Conservation (phyloP, 2,329 filamentous ascomycete genomes). For the Fusarium lyarnte region DNA sequence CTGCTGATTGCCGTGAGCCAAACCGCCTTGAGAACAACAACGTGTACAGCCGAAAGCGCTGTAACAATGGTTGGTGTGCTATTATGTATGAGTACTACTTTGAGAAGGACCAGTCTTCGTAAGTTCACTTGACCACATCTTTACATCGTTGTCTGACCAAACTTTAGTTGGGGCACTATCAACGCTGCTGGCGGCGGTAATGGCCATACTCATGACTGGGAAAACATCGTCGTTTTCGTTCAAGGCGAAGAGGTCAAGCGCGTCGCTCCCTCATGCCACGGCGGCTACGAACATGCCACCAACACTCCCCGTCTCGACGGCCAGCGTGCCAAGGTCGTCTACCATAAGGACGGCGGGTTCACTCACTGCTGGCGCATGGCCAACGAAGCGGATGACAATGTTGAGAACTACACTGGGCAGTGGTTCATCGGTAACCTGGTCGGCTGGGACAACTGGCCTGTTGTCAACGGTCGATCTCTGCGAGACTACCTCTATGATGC, state of each 20-base stretch:
- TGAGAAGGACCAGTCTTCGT: constrained; percentile 19
- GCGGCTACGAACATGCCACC: constrained; percentile 9
- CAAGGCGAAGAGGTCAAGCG: constrained; percentile 25
- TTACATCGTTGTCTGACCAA: not conserved
- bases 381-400: constrained; percentile 30
- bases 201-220: constrained; percentile 28
- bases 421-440: constrained; percentile 47
- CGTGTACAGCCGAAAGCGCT: constrained; percentile 44
- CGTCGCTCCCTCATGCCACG: constrained; percentile 18
- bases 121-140: accelerated
- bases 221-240: constrained; percentile 23
- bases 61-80: constrained; percentile 49
- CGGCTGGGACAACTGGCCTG: constrained; percentile 35
- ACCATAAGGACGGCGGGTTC: constrained; percentile 49
- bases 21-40: constrained; percentile 44
- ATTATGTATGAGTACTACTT: constrained; percentile 42
- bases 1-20: constrained; percentile 40
- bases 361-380: constrained; percentile 52
- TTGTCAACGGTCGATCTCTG: constrained; percentile 23
- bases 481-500: constrained; percentile 14
- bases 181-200: not conserved
- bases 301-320: constrained; percentile 11
- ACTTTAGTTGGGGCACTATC: constrained; percentile 1
- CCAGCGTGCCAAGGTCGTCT: constrained; percentile 50
- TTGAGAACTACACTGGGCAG: constrained; percentile 48